These are phyloP conservation scores for Fusarium sp. DNA, from an alignment of 2,329 filamentous ascomycete species.

Conservation along the genomic window DNA sequence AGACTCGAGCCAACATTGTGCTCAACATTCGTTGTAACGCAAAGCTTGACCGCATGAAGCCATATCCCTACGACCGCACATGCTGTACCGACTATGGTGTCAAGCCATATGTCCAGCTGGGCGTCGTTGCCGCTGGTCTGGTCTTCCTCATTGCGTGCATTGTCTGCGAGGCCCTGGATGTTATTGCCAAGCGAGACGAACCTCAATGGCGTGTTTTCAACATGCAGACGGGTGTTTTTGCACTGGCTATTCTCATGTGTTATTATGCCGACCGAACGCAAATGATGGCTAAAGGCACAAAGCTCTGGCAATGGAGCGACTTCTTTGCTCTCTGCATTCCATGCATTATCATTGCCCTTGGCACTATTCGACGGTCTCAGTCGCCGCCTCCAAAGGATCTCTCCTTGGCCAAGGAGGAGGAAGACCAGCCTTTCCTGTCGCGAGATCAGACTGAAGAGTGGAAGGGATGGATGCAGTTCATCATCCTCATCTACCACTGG, in stretches of 20 bases:
- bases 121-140: constrained; percentile 25
- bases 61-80: constrained; percentile 59
- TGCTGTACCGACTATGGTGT: constrained; percentile 62
- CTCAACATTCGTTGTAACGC: constrained; percentile 66
- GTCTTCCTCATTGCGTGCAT: constrained; percentile 24
- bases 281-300: constrained; percentile 38
- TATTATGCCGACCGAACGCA: constrained; percentile 45
- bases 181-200: background rate
- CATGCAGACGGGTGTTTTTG: constrained; percentile 28
- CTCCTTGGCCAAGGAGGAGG: background rate
- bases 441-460: constrained; percentile 70
- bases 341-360: constrained; percentile 12
- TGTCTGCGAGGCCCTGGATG: constrained; percentile 1
- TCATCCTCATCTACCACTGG: constrained; percentile 66
- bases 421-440: constrained; percentile 34
- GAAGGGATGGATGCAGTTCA: constrained; percentile 71
- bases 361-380: constrained; percentile 22
- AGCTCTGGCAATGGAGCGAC: constrained; percentile 26
- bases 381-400: background rate
- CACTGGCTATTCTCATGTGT: constrained; percentile 37
- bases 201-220: constrained; percentile 21
- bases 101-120: constrained; percentile 32
- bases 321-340: constrained; percentile 25
- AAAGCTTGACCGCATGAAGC: constrained; percentile 45
- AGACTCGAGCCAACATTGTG: constrained; percentile 54